phyloP scores from a whole-genome alignment of 2,329 filamentous ascomycete species.

The Torrubiella hemipterigena region DNA sequence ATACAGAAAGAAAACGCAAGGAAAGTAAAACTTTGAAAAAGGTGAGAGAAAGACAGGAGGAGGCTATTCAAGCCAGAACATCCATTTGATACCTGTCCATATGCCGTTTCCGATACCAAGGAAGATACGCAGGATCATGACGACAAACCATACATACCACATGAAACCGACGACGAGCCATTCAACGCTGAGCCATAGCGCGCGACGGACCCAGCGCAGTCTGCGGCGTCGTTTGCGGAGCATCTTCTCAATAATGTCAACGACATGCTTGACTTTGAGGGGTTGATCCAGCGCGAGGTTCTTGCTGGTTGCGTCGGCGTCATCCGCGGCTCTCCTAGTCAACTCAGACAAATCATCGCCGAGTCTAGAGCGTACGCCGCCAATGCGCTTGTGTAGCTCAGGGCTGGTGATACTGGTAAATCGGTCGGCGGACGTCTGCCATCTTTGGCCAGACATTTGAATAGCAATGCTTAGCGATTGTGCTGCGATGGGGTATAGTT shows the following conservation, averaged over 20 bases:
- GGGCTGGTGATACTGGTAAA: slow-evolving; percentile 48
- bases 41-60: slow-evolving; percentile 5
- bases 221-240: slow-evolving; percentile 54
- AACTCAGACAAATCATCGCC: slow-evolving; percentile 43
- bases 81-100: slow-evolving; percentile 56
- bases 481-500: slow-evolving; percentile 39
- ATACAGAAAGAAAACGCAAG: slow-evolving; percentile 3
- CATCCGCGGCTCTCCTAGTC: slow-evolving; percentile 59
- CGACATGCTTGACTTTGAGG: slow-evolving; percentile 67
- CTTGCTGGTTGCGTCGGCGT: slow-evolving; percentile 66
- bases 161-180: slow-evolving; percentile 81
- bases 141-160: slow-evolving; percentile 90
- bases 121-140: slow-evolving; percentile 60
- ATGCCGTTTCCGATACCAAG: slow-evolving; percentile 50
- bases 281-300: slow-evolving; percentile 68
- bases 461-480: slow-evolving; percentile 37
- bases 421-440: slow-evolving; percentile 45
- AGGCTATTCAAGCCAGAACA: slow-evolving; percentile 60
- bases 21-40: slow-evolving; percentile 5
- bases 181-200: slow-evolving; percentile 73
- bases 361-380: slow-evolving; percentile 32
- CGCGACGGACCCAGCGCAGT: slow-evolving; percentile 62
- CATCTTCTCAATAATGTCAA: slow-evolving; percentile 68
- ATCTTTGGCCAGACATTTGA: slow-evolving; percentile 34
- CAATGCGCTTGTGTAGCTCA: slow-evolving; percentile 35